phyloP scores from a whole-genome alignment of 352 stramenopile species.

The Globisporangium echinulatum region DNA sequence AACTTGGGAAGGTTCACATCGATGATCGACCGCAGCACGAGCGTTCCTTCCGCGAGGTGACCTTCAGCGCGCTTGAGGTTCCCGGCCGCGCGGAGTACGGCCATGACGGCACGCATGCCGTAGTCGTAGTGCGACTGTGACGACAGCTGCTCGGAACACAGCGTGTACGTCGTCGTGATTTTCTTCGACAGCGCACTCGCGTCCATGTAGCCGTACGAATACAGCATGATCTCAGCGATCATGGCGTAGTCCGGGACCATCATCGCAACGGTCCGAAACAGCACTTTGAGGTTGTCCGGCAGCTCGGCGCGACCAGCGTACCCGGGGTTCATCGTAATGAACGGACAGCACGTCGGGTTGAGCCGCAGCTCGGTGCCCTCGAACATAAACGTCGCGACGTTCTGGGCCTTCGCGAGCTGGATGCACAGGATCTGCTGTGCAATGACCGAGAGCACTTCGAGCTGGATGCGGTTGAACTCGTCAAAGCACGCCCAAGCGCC shows the following conservation, averaged over 20 bases:
- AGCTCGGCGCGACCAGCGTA: slow-evolving; percentile 88
- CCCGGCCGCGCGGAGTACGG: slow-evolving; percentile 89
- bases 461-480: slow-evolving; percentile 92
- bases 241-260: slow-evolving; percentile 93
- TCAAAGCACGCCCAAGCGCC: slow-evolving; percentile 91
- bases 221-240: slow-evolving; percentile 93
- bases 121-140: slow-evolving; percentile 96
- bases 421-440: slow-evolving; percentile 92
- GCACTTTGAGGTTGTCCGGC: slow-evolving; percentile 90
- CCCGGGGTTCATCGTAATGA: slow-evolving; percentile 92
- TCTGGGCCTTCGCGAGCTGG: slow-evolving; percentile 78
- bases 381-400: slow-evolving; percentile 83
- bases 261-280: slow-evolving; percentile 91
- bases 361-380: slow-evolving; percentile 87
- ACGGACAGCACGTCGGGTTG: slow-evolving; percentile 88
- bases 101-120: slow-evolving; percentile 93
- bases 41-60: slow-evolving; percentile 79
- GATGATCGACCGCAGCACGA: slow-evolving; percentile 90
- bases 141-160: slow-evolving; percentile 93
- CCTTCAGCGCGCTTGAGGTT: slow-evolving; percentile 86
- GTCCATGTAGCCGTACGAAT: slow-evolving; percentile 91
- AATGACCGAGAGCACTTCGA: slow-evolving; percentile 91
- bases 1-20: slow-evolving; percentile 95
- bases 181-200: slow-evolving; percentile 89
- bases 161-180: slow-evolving; percentile 91